phyloP scores from a whole-genome alignment of 495 filamentous ascomycete genomes.

The Penicillium lagena region DNA sequence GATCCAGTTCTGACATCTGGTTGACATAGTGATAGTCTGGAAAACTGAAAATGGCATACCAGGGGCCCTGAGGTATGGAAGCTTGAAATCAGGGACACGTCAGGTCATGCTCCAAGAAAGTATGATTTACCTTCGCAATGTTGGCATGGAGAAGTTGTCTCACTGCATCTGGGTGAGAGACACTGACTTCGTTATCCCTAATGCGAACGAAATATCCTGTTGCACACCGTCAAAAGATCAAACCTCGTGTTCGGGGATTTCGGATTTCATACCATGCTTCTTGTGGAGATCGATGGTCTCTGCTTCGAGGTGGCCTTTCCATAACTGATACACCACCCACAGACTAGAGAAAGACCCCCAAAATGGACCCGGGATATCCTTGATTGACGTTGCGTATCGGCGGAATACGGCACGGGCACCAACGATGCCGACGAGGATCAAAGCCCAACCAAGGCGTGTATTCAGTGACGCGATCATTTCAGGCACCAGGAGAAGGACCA shows the following conservation, averaged over 20 bases:
- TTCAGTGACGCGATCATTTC: too few relatives aligned
- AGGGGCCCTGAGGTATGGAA: constrained; percentile 14
- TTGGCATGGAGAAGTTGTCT: constrained; percentile 22
- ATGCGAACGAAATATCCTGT: constrained; percentile 42
- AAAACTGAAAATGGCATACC: constrained; percentile 24
- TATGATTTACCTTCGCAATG: constrained; percentile 15
- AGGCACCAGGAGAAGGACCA: too few relatives aligned
- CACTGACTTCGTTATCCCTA: constrained; percentile 40
- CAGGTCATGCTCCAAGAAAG: too few relatives aligned
- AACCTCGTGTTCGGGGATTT: too few relatives aligned
- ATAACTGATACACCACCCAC: constrained; percentile 33
- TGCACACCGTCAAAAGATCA: neutral
- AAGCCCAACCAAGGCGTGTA: too few relatives aligned
- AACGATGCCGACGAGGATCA: neutral
- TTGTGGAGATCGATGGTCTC: constrained; percentile 29
- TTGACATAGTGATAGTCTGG: constrained; percentile 37
- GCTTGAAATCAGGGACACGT: neutral
- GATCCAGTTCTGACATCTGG: constrained; percentile 37
- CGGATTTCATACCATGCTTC: constrained; percentile 27
- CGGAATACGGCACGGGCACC: constrained; percentile 6
- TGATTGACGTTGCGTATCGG: constrained; percentile 17
- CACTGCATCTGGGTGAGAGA: constrained; percentile 39
- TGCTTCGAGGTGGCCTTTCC: constrained; percentile 34
- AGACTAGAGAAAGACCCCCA: constrained; percentile 31
- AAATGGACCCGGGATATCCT: constrained; percentile 34